phyloP scores from a whole-genome alignment of 108 stramenopile genomes.

The Cyclostephanos tholiformis region DNA sequence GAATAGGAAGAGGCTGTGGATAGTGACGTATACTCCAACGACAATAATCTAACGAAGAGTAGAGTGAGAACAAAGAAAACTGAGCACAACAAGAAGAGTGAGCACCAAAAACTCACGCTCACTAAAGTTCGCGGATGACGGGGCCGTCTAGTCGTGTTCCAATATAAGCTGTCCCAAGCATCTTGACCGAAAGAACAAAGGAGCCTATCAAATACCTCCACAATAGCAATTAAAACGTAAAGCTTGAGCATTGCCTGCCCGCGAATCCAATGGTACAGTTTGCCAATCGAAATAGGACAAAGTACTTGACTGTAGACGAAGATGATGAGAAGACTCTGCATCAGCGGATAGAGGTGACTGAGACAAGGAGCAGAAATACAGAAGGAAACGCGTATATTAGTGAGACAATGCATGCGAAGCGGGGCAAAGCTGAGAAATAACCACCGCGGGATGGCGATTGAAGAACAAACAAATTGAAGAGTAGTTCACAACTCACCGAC shows the following conservation, averaged over 20 bases:
- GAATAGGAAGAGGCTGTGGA: conserved; percentile 79
- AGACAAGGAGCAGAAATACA: conserved; percentile 27
- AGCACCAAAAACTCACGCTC: conserved; percentile 20
- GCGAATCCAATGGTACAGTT: conserved; percentile 97
- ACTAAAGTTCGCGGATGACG: conserved; percentile 70
- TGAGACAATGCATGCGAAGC: neutral
- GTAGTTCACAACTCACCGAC: conserved; percentile 18
- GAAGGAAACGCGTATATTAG: neutral
- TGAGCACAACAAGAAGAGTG: neutral
- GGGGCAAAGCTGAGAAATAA: neutral
- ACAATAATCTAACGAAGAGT: conserved; percentile 46
- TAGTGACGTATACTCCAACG: conserved; percentile 73
- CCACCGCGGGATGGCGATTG: neutral
- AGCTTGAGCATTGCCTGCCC: conserved; percentile 98
- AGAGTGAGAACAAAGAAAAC: neutral
- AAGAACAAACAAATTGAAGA: conserved; percentile 3
- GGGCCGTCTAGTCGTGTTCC: conserved; percentile 85
- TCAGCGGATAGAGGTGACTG: conserved; percentile 86
- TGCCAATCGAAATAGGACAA: conserved; percentile 83
- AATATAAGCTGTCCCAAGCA: conserved; percentile 93
- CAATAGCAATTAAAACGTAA: conserved; percentile 95
- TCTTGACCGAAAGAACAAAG: conserved; percentile 96
- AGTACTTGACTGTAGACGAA: conserved; percentile 70
- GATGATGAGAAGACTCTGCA: conserved; percentile 78
- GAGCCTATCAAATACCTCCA: conserved; percentile 96